Evolutionary conservation across 306 rosid genomes (phyloP), one percentile per base, ranked within the genome.

Genomic region (Cucumis melo): DNA sequence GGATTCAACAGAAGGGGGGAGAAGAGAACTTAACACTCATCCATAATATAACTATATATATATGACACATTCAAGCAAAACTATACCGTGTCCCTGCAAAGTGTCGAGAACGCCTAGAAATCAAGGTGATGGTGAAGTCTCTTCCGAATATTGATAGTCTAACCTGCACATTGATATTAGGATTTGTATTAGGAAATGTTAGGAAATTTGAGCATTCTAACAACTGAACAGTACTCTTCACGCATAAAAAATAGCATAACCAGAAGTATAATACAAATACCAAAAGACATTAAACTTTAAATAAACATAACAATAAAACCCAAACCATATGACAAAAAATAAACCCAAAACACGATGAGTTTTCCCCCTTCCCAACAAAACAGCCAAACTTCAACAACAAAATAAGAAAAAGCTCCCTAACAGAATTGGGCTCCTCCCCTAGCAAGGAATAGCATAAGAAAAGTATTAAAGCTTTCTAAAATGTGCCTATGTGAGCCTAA

Each of bases 31-130:
- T 27, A 27, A 27, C 29, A 27, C 29, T 27, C 29, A 27, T 27
- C 29, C 29, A 27, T 27, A 27, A 27, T 16, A 51, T 15, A 51
- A 12, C 14, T 51, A 53, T 17, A 53, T 53, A 53, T 53, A 17
- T 17, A 53, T 53, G 58, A 7, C 21, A 53, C 20, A 2, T 53
- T 53, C 58, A 53, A 53, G 57, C 21, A 53, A 19, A 57, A 79
- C 42, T 83, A 82, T 81, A 92, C 98, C 97, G 97, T 77, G 98
- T 94, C 84, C 98, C 98, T 8, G 98, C 98, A 87, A 94, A 94
- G 87, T 91, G 97, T 71, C 97, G 90, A 77, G 98, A 94, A 73
- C 98, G 94, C 71, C 97, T 88, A 80, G 98, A 91, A 83, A 94
- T 86, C 86, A 94, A 73, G 80, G 91, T 83, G 77, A 90, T 86